phyloP scores from a whole-genome alignment of 2,329 filamentous ascomycete species.

The Drechslera avenae region DNA sequence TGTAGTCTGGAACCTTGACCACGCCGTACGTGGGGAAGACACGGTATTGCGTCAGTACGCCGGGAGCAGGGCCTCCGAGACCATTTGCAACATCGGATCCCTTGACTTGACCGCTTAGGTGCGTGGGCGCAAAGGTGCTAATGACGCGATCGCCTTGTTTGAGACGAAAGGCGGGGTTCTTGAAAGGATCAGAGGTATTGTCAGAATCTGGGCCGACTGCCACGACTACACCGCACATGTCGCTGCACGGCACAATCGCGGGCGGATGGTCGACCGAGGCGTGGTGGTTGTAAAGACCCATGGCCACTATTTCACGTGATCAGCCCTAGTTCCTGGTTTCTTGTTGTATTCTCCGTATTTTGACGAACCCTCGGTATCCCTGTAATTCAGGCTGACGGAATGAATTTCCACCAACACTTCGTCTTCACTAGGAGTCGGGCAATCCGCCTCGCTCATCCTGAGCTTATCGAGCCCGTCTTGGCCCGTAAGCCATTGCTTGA shows the following conservation, averaged over 20 bases:
- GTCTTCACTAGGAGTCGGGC: constrained; percentile 44
- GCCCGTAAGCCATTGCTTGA: constrained; percentile 51
- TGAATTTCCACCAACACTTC: constrained; percentile 59
- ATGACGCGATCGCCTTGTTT: constrained; percentile 66
- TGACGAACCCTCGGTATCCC: constrained; percentile 55
- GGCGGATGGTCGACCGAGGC: constrained; percentile 53
- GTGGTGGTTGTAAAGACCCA: constrained; percentile 71
- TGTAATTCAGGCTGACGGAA: constrained; percentile 61
- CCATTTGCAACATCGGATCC: constrained; percentile 61
- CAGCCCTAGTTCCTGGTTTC: constrained; percentile 7
- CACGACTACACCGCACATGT: constrained; percentile 70
- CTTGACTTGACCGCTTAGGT: constrained; percentile 64
- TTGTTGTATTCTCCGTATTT: neutral
- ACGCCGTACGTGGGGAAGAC: constrained; percentile 63
- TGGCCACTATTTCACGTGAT: constrained; percentile 57
- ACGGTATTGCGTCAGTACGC: constrained; percentile 64
- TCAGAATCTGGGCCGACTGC: constrained; percentile 52
- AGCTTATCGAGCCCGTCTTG: constrained; percentile 53
- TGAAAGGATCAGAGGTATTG: constrained; percentile 52
- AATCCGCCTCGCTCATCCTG: constrained; percentile 39
- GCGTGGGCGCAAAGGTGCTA: constrained; percentile 64
- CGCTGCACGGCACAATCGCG: constrained; percentile 67
- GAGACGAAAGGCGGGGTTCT: constrained; percentile 44
- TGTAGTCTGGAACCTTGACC: constrained; percentile 61
- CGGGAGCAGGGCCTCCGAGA: constrained; percentile 64